phyloP scores from a whole-genome alignment of 1,284 basidiomycete species.

The Malassezia pachydermatis region DNA sequence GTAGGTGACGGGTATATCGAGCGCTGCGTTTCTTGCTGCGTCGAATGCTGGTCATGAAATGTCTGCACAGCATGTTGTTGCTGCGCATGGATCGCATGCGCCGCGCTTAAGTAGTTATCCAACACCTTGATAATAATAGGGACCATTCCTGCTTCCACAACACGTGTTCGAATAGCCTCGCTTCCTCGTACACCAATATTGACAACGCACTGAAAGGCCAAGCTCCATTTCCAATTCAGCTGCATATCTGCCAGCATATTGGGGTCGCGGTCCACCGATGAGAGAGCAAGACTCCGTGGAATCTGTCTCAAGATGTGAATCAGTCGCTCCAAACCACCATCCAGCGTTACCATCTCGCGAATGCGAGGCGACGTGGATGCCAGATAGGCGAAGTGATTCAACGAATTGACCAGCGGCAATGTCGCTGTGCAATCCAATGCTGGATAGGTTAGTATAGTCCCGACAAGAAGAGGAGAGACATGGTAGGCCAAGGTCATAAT shows the following conservation, averaged over 20 bases:
- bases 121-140: constrained; percentile 89
- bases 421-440: constrained; percentile 86
- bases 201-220: constrained; percentile 88
- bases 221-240: constrained; percentile 46
- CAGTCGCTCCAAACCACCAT: constrained; percentile 90
- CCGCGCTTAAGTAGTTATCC: constrained; percentile 59
- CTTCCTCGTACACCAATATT: constrained; percentile 96
- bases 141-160: constrained; percentile 89
- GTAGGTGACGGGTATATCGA: constrained; percentile 8
- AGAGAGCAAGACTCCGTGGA: constrained; percentile 1
- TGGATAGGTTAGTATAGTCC: constrained; percentile 46
- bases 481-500: not conserved
- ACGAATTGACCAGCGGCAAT: constrained; percentile 86
- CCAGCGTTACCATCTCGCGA: constrained; percentile 93
- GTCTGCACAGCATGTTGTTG: not conserved
- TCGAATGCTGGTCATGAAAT: not conserved
- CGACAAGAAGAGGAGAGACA: not conserved
- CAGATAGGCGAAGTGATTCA: constrained; percentile 91
- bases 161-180: constrained; percentile 69
- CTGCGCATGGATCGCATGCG: constrained; percentile 40
- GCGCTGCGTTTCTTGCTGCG: constrained; percentile 2
- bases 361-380: constrained; percentile 95
- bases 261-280: constrained; percentile 11
- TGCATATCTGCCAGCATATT: constrained; percentile 40
- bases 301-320: constrained; percentile 60